Base-by-base conservation (phyloP, 1,284 basidiomycete species). In the Apiotrichum akiyoshidainum region DNA sequence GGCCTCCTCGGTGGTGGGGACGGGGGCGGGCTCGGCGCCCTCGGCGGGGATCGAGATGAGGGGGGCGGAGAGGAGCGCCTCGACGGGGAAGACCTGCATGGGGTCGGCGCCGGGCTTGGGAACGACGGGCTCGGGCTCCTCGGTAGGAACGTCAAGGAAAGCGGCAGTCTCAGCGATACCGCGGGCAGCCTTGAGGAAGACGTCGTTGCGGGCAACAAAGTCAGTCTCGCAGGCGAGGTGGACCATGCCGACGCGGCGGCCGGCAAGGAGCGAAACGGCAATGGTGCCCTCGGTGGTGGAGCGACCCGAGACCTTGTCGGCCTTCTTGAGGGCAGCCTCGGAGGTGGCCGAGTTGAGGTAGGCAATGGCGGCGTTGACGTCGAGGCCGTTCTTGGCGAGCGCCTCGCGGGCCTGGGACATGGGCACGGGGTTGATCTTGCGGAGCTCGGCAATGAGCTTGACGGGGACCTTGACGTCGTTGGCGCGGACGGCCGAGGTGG, bases 191-290 rank as follows among this genome's bases (percentile, higher is more conserved):
- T 83, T 82, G 9, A 84, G 81, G 71, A 98, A 98, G 11, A 94
- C 82, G 59, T 88, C 85, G 72, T 92, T 95, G 65, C 90, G 81
- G 17, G 87, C 91, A 14, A 97, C 94, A 75, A 97, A 97, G 79
- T 98, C 94, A 45, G 94, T 97, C 80, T 98, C 94, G 81, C 94
- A 97, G 70, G 92, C 93, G 61, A 97, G 82, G 77, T 98, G 94
- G 59, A 97, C 82, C 82, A 97, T 89, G 14, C 87, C 86, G 8
- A 89, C 92, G 31, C 89, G 84, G 45, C 90, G 81, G 13, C 69
- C 69, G 31, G 84, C 83, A 6, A 95, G 83, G 11, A 94, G 79
- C 35, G 85, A 86, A 19, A 90, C 80, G 48, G 86, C 87, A 39
- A 97, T 82, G 8, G 92, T 80, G 1, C 94, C 94, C 69, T 96